Conservation (phyloP, 208 protist species). For the Acanthamoeba lugdunensis region DNA sequence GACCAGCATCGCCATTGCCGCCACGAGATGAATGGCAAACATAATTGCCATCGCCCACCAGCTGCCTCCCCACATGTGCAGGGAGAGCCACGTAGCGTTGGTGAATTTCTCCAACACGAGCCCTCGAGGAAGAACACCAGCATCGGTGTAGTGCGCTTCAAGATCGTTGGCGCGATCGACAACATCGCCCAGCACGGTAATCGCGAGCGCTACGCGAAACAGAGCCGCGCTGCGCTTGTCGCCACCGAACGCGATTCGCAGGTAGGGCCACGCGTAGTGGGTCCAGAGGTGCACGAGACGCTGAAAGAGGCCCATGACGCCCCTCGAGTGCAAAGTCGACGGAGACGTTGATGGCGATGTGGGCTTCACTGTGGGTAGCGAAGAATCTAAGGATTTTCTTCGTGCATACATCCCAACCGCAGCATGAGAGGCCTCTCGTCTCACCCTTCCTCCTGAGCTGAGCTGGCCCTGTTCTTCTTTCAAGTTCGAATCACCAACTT, state of each 20-base stretch:
- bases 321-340: too few species aligned
- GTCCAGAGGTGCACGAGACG: neutral
- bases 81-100: conserved; percentile 35
- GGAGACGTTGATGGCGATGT: too few species aligned
- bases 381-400: neutral
- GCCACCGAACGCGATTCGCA: conserved; percentile 19
- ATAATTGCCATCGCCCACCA: neutral
- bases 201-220: conserved; percentile 40
- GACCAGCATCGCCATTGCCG: conserved; percentile 9
- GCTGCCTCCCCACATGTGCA: conserved; percentile 29
- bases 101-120: conserved; percentile 8
- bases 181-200: conserved; percentile 46
- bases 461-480: too few species aligned
- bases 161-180: conserved; percentile 53
- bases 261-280: neutral
- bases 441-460: too few species aligned
- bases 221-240: conserved; percentile 50
- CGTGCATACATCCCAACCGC: neutral
- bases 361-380: too few species aligned
- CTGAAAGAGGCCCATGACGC: neutral
- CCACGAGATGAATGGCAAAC: conserved; percentile 9
- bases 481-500: too few species aligned
- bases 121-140: conserved; percentile 17
- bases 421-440: too few species aligned
- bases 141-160: conserved; percentile 67